Base-by-base conservation (phyloP, 78 protist species). In the Anaeramoeba ignava region DNA sequence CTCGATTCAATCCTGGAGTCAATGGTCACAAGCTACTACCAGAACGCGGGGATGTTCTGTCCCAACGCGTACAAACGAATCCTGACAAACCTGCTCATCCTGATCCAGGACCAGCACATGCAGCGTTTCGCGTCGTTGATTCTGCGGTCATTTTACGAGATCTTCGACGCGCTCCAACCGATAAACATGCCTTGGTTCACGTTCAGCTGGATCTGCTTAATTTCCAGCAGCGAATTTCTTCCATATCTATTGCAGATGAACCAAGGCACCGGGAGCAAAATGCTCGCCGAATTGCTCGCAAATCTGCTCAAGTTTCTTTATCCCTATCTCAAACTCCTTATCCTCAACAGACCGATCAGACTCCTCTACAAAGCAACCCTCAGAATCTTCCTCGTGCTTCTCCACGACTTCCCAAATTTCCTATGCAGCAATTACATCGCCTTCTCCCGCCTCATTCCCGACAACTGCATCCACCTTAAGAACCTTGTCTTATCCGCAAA, bases 391-490 rank as follows among this genome's bases (percentile, higher is more conserved):
- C 83, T 97, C 34, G 87, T 97, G 31, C 88, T 97, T 17, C 87
- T 96, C 23, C 99, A 97, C 89, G 99, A 97, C 88, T 97, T 96
- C 92, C 98, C 99, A n/a, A 96, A 97, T 90, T 96, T 97, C 68
- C 84, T 97, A 3, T 95, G 97, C 94, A 92, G 93, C 80, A 93
- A 83, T 90, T 98, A 97, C 90, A 85, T 94, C 79, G 1, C 78
- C 38, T 82, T 96, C 78, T 96, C 98, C 83, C 95, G 94, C 79
- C 97, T 78, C 39, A 96, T 97, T 36, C 99, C 99, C 78, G 79
- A 87, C 34, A 79, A 89, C 3, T 96, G 99, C 87, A 79, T 96
- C 38, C 99, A 97, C 83, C 3, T 97, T 86, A 91, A 98, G 79
- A 96, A 97, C 73, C 85, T 96, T 27, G 87, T 97, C 41, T 89